Base-by-base conservation (phyloP, 495 filamentous ascomycete species). In the Thermochaetoides thermophila region DNA sequence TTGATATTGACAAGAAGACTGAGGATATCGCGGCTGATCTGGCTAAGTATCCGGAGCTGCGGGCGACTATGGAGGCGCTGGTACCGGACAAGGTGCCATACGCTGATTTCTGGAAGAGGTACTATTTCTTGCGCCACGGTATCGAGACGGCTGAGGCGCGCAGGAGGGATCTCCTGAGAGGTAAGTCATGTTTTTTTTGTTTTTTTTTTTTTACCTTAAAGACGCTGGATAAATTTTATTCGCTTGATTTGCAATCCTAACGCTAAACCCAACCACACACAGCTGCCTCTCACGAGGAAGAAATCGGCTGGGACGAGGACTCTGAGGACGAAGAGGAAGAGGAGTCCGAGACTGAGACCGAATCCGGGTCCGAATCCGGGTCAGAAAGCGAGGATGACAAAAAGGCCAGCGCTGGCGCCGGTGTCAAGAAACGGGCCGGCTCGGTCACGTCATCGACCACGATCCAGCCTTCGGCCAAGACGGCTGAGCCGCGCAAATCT, bases 121-220 rank as follows among this genome's bases (percentile, higher is more conserved):
- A 99, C 53, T 96, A 95, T 45, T 99, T 95, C 64, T 61, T 96
- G 39, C 65, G 91, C 44, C 77, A 91, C 42, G 84, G 91, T 15
- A 78, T 99, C 40, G 89, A 96, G 60, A 85, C 77, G n/a, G 84
- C 94, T 36, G 89, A 99, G 66, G 74, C 80, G 46, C 74, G 84
- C 59, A 66, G 89, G 53, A 74, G 78, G 49, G 89, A 96, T 51
- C 60, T 99, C 40, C 60, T 99, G 28, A 93, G 92, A 58, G 89
- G 89, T 94, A 64, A 43, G 63, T 49, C 9, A 5, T n/a, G n/a
- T n/a, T n/a, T n/a, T n/a, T n/a, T n/a, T n/a, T n/a, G n/a, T n/a
- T n/a, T n/a, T n/a, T n/a, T n/a, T n/a, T n/a, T n/a, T n/a, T n/a
- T n/a, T n/a, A n/a, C n/a, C n/a, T n/a, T n/a, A n/a, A n/a, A n/a